Base-by-base conservation (phyloP, 2,329 filamentous ascomycete genomes). In the Microascus cirrosus region DNA sequence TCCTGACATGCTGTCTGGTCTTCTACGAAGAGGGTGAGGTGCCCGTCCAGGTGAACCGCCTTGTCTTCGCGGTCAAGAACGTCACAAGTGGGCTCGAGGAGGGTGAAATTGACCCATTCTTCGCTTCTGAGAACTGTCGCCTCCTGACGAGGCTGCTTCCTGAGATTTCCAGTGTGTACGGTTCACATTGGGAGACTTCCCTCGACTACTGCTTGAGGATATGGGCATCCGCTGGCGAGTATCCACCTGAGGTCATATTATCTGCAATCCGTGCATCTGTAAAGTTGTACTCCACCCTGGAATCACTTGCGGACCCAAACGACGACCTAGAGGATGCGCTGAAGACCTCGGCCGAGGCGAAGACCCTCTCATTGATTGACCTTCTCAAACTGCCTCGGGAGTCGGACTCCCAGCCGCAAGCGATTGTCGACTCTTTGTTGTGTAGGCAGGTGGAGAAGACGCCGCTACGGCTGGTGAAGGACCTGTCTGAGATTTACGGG, bases 311-410 rank as follows among this genome's bases (percentile, higher is more conserved):
- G 20, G 87, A 92, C 20, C 79, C 86, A 2, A 96, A 96, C 61
- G 93, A 97, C 61, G 93, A 97, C 67, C 77, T 96, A 1, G 73
- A 84, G 15, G 92, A 96, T 65, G 83, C 84, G 0, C 80, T 93
- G 66, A 79, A 80, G 56, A 80, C 85, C 13, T 78, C 80, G 11
- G 75, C 81, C n/a, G 70, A 78, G 20, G 69, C 71, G 0, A 79
- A 86, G 42, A 81, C 81, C 1, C 68, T 73, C 3, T 81, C 79
- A 0, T 67, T 94, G 2, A 70, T 92, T 18, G 73, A 78, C 10
- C 73, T 92, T 1, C 79, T 95, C 22, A 83, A 83, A 51, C 65
- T 80, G 1, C 69, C 73, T 1, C 70, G 78, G 13, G 70, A 69
- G 1, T 66, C 68, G 4, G 67, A 69, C 4, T 77, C 87, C 4